Base-by-base conservation (phyloP, 345 rosid species). In the Jatropha curcas region DNA sequence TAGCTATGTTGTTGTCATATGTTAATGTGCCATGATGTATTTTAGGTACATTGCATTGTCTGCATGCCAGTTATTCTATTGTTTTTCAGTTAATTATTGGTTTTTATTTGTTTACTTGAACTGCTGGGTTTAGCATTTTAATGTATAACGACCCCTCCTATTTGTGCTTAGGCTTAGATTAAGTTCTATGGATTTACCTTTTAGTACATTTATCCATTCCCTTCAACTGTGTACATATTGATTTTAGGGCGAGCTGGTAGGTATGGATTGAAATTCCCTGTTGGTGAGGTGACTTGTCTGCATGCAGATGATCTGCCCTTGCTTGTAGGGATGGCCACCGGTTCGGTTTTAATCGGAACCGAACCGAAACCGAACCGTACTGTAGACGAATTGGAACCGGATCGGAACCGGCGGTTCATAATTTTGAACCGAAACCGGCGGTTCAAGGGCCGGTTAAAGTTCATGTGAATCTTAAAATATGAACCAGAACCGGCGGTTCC, bases 281-380 rank as follows among this genome's bases (percentile, higher is more conserved):
- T 79, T n/a, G 98, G 98, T 57, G 92, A 94, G 80, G 98, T 94
- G 74, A 94, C 98, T 59, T 94, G 98, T 81, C 83, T 90, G 65
- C 41, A 77, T 58, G 76, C 70, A 64, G 80, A 74, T 22, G 96
- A 94, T 83, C 86, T 94, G 70, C 88, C 90, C 35, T 82, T 94
- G 79, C 97, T 94, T 76, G n/a, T n/a, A n/a, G n/a, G n/a, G n/a
- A n/a, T n/a, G n/a, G n/a, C n/a, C n/a, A n/a, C n/a, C n/a, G n/a
- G n/a, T n/a, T n/a, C n/a, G n/a, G n/a, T n/a, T n/a, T n/a, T n/a
- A n/a, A n/a, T n/a, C n/a, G n/a, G n/a, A n/a, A n/a, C n/a, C n/a
- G n/a, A n/a, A n/a, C n/a, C n/a, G n/a, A n/a, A n/a, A n/a, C n/a
- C n/a, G n/a, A n/a, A n/a, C n/a, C n/a, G n/a, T n/a, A n/a, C n/a